Percentiles rank a stretch among this genome's conserved stretches.
These are phyloP conservation scores for Arthrinium puccinioides DNA, from an alignment of 2,329 filamentous ascomycete genomes.

Conservation along the genomic window DNA sequence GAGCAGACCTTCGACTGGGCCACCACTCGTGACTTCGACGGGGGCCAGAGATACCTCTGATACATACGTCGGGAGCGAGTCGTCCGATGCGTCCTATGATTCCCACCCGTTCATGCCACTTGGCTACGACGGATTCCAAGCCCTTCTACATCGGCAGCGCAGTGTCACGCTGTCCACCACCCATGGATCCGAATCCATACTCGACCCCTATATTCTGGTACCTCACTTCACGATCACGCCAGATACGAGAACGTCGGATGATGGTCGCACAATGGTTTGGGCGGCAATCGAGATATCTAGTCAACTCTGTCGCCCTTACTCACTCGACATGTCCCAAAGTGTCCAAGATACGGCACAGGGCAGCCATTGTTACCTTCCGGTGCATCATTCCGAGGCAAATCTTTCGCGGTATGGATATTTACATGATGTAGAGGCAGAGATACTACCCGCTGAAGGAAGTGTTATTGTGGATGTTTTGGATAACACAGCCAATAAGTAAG, in stretches of 20 bases:
- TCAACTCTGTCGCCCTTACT: constrained; percentile 23
- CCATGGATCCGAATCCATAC: constrained; percentile 15
- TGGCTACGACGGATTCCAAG: constrained; percentile 7
- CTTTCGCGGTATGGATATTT: constrained; percentile 36
- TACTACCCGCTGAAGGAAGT: constrained; percentile 33
- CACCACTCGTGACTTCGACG: constrained; percentile 6
- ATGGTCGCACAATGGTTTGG: constrained; percentile 33
- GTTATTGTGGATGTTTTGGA: constrained; percentile 39
- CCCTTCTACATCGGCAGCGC: constrained; percentile 2
- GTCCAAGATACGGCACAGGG: background rate
- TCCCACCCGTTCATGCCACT: constrained; percentile 7
- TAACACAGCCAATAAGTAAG: constrained; percentile 9
- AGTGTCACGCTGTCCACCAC: constrained; percentile 18
- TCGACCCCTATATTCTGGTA: constrained; percentile 27
- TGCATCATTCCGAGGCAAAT: constrained; percentile 12
- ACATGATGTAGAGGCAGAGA: constrained; percentile 38
- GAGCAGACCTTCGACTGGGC: constrained; percentile 12
- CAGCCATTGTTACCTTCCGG: constrained; percentile 11
- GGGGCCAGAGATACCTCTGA: background rate
- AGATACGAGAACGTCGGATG: constrained; percentile 27
- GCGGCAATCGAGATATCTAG: constrained; percentile 40
- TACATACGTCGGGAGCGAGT: background rate
- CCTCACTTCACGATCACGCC: constrained; percentile 37
- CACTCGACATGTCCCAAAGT: constrained; percentile 2
- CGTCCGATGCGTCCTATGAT: constrained; percentile 9